A percentile compares a stretch with the other conserved stretches of the same genome.
phyloP scores from a whole-genome alignment of 306 rosid species.

The Betula pendula region DNA sequence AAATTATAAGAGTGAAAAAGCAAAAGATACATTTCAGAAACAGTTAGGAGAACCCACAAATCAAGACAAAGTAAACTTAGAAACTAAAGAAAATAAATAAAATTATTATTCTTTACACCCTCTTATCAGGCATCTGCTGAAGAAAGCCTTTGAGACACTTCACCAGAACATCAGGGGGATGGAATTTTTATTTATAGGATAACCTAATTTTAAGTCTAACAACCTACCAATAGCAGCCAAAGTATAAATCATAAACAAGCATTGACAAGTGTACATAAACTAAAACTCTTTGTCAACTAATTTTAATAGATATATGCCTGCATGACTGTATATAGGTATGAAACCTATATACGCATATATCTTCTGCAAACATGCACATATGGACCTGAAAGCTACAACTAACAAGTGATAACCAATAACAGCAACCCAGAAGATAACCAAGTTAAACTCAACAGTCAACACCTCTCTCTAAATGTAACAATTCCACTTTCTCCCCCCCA shows the following conservation, averaged over 20 bases:
- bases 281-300: neutral
- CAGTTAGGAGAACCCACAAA: neutral
- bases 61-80: neutral
- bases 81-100: neutral
- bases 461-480: neutral
- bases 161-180: neutral
- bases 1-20: neutral
- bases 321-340: neutral
- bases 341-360: neutral
- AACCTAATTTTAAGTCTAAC: neutral
- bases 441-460: neutral
- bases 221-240: neutral
- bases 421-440: too few species aligned
- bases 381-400: neutral
- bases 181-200: neutral
- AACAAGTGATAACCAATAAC: too few species aligned
- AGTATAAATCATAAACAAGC: neutral
- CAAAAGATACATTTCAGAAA: slow-evolving; percentile 2
- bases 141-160: neutral
- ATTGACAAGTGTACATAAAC: neutral
- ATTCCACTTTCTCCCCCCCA: too few species aligned
- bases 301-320: neutral
- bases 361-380: neutral
- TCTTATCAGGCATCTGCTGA: neutral
- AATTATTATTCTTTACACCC: neutral